Conservation (phyloP, 768 basidiomycete genomes). For the Suillus brevipes region DNA sequence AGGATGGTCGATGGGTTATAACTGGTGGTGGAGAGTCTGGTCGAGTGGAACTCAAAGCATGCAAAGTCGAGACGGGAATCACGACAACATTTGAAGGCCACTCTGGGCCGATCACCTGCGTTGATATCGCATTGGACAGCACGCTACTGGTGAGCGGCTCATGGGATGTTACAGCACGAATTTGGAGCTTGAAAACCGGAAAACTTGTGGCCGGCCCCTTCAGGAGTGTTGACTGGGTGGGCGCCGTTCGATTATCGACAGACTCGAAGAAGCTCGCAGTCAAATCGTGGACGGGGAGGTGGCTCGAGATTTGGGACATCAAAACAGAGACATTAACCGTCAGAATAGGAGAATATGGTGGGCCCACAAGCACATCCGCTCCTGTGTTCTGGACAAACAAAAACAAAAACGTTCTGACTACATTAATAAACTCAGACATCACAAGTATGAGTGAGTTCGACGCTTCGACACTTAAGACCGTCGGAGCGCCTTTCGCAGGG, state of each 20-base stretch:
- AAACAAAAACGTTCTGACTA: neutral
- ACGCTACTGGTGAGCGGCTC: neutral
- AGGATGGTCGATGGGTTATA: too few species aligned
- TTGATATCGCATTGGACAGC: neutral
- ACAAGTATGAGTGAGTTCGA: neutral
- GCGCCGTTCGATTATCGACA: neutral
- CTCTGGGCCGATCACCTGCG: neutral
- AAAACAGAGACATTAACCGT: neutral
- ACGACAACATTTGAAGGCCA: neutral
- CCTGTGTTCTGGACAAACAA: neutral
- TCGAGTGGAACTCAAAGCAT: too few species aligned
- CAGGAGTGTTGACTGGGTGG: neutral
- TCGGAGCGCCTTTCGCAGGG: neutral
- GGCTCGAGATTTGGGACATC: neutral
- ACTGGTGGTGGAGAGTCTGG: too few species aligned
- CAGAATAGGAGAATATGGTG: neutral
- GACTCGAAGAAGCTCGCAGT: neutral
- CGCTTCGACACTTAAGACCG: neutral
- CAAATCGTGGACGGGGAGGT: neutral
- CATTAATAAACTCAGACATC: neutral
- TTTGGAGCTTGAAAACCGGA: neutral
- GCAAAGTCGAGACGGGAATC: too few species aligned
- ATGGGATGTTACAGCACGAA: neutral
- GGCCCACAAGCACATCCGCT: too few species aligned
- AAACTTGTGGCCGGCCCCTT: neutral